A percentile compares a stretch with the other conserved stretches of the same genome.
Evolutionary conservation across 2,329 filamentous ascomycete genomes (phyloP).

Genomic region (Curvularia eragrostidis): DNA sequence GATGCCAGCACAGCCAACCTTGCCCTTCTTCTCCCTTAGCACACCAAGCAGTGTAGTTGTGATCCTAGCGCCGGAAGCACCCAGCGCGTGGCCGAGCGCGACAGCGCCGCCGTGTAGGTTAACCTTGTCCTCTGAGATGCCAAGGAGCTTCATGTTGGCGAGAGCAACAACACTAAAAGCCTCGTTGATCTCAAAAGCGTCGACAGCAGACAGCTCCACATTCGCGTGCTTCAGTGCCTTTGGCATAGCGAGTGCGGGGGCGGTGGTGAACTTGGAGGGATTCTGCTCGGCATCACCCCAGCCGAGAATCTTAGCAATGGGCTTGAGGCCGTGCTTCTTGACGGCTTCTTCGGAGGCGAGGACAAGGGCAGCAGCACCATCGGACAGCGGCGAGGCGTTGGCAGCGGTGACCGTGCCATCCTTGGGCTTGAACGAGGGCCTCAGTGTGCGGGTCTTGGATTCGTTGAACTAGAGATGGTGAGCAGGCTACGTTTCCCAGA

Average conservation of each 20-base stretch:
- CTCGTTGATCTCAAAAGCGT: constrained; percentile 99
- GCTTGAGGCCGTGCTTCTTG: constrained; percentile 88
- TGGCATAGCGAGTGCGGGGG: constrained; percentile 90
- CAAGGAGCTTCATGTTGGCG: constrained; percentile 92
- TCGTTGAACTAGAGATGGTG: constrained; percentile 56
- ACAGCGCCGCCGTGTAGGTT: constrained; percentile 96
- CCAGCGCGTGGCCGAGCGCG: constrained; percentile 92
- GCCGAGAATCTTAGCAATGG: constrained; percentile 93
- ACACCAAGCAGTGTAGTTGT: constrained; percentile 89
- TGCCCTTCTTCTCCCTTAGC: constrained; percentile 86
- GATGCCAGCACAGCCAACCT: constrained; percentile 92
- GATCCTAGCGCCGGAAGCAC: constrained; percentile 92
- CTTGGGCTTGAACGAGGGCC: constrained; percentile 82
- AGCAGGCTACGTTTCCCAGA: constrained; percentile 18
- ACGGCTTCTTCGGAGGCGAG: constrained; percentile 94
- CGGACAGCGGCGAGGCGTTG: constrained; percentile 95
- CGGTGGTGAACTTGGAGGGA: constrained; percentile 94
- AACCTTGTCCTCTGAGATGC: constrained; percentile 80
- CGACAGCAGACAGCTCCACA: constrained; percentile 76
- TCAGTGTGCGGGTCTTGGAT: constrained; percentile 58
- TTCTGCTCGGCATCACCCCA: constrained; percentile 95
- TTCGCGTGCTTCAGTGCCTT: constrained; percentile 97
- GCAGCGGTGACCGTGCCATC: constrained; percentile 91
- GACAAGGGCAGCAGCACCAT: constrained; percentile 90
- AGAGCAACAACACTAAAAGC: constrained; percentile 96